Evolutionary conservation across 768 basidiomycete genomes (phyloP), one percentile per base, ranked within the genome.

Genomic region (Amyloporia xantha): DNA sequence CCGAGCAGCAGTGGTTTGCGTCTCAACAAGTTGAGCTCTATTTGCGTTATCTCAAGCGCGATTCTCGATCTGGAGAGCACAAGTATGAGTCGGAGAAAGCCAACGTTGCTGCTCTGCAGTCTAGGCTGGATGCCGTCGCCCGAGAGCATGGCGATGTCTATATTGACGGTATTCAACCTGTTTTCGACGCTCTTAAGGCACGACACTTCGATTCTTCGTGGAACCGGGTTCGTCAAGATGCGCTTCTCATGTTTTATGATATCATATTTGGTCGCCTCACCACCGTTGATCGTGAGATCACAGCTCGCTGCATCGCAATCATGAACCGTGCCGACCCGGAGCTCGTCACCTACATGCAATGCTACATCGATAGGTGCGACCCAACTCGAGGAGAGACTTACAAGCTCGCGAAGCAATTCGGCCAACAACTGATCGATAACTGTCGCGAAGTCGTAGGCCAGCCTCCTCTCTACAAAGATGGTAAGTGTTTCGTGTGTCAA

Each of bases 201-300:
- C 89, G 96, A 40, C 93, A 86, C 63, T 98, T 99, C 74, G 94
- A 98, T 64, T 98, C 95, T 2, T 92, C 88, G 5, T 99, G 95
- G 96, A 99, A 99, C 64, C 98, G 96, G 96, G 95, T 87, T 39
- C 85, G 95, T 52, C 96, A 99, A 70, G 94, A 96, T 53, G 91
- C 93, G 13, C 74, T 98, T 23, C 72, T 91, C 51, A 94, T 99
- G 91, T 98, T 84, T 72, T 97, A 94, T 68, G 95, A 98, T 66
- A 96, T 99, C 69, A 92, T 99, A 59, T 92, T 93, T 57, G 96
- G 96, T 41, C 84, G 86, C 39, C 79, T 96, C 48, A 93, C 86
- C 20, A 92, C 91, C 15, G 89, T 97, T 55, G 93, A 97, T 62
- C 87, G 92, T 45, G 92, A 95, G 64, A 92, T 94, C 66, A 96